Conservation (phyloP, 2,329 filamentous ascomycete species). For the Ustilaginoidea virens region DNA sequence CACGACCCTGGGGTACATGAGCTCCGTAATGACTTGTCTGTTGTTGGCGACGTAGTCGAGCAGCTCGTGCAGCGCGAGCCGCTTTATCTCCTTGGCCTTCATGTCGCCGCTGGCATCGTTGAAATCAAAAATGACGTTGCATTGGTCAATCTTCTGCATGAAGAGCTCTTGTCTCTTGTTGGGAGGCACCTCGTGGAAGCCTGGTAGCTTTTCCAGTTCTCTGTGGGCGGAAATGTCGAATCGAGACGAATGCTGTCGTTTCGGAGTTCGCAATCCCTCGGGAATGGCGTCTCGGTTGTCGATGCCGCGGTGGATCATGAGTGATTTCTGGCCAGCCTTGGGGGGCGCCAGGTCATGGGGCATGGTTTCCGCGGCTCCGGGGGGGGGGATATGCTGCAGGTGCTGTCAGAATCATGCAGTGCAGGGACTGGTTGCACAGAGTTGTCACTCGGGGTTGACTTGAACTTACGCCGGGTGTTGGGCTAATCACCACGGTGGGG, state of each 20-base stretch:
- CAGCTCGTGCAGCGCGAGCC: conserved; percentile 85
- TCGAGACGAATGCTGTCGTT: conserved; percentile 90
- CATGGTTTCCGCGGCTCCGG: conserved; percentile 93
- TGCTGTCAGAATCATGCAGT: conserved; percentile 1
- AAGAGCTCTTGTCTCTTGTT: conserved; percentile 92
- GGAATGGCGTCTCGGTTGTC: conserved; percentile 86
- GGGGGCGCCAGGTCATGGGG: conserved; percentile 90
- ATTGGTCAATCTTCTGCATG: conserved; percentile 99
- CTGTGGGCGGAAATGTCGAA: conserved; percentile 96
- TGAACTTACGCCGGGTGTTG: conserved; percentile 67
- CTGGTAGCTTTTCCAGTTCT: conserved; percentile 91
- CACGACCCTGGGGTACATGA: conserved; percentile 96
- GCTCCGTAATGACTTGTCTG: conserved; percentile 92
- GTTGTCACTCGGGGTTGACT: too few relatives aligned
- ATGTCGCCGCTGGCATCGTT: conserved; percentile 96
- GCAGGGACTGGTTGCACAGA: neutral
- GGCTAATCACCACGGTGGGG: conserved; percentile 87
- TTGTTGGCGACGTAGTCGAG: conserved; percentile 98
- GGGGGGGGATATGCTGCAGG: conserved; percentile 68
- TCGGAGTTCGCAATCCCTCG: conserved; percentile 86
- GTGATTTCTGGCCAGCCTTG: conserved; percentile 77
- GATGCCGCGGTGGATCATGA: conserved; percentile 68
- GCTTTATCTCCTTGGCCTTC: conserved; percentile 99
- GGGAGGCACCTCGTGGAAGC: conserved; percentile 93
- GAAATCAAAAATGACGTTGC: conserved; percentile 99